Percentiles rank a stretch among this genome's conserved stretches.
Conservation (phyloP, 2,329 filamentous ascomycete species). For the Septoria linicola region DNA sequence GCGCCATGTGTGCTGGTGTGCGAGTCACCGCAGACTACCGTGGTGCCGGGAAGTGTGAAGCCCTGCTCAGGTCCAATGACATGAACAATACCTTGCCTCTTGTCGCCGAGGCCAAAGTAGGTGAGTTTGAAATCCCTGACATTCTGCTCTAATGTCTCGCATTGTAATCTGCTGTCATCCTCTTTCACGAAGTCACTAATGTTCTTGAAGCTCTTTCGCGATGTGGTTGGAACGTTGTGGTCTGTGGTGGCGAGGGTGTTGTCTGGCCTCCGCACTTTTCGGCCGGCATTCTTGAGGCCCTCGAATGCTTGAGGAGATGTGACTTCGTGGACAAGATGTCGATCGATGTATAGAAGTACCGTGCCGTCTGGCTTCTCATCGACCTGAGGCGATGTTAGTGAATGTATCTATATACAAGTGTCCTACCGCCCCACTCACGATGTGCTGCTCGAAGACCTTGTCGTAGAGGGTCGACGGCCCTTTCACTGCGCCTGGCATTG, state of each 20-base stretch:
- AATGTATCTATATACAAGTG: too few species aligned
- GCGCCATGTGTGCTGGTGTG: conserved; percentile 98
- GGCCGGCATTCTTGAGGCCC: conserved; percentile 82
- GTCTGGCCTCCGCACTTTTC: conserved; percentile 87
- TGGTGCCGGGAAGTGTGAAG: conserved; percentile 95
- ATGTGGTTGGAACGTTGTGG: conserved; percentile 92
- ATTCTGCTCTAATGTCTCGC: conserved; percentile 93
- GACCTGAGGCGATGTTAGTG: conserved; percentile 43
- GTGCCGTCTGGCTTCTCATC: conserved; percentile 94
- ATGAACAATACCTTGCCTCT: conserved; percentile 96
- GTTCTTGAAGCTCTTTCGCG: conserved; percentile 89
- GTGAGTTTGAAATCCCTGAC: conserved; percentile 95
- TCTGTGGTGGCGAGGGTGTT: conserved; percentile 96
- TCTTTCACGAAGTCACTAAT: conserved; percentile 93
- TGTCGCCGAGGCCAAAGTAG: conserved; percentile 95
- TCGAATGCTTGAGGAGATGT: conserved; percentile 99
- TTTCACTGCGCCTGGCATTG: conserved; percentile 37
- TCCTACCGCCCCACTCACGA: conserved; percentile 48
- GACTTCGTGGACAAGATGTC: conserved; percentile 97
- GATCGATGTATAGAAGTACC: conserved; percentile 87
- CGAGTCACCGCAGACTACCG: conserved; percentile 94
- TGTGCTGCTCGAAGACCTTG: conserved; percentile 93
- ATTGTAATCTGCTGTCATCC: conserved; percentile 89
- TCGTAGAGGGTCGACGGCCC: conserved; percentile 62
- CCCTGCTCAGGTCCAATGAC: conserved; percentile 98